Evolutionary conservation across 805 yeast genomes (phyloP), one percentile per base, ranked within the genome.

Genomic region (Alloascoidea hylecoeti): DNA sequence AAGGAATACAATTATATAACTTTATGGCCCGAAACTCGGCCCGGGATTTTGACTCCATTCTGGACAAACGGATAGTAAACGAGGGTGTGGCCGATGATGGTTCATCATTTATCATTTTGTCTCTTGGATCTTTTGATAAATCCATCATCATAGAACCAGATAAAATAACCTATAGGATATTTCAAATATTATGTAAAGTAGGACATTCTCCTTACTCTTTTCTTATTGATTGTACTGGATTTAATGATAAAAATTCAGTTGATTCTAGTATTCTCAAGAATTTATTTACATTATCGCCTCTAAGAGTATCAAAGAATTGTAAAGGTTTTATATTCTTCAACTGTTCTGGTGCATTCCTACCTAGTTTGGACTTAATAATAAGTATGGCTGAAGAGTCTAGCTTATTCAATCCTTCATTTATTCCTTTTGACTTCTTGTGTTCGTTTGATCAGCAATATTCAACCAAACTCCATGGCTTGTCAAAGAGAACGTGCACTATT

Each of bases 161-260:
- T 34, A 57, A 71, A 3, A 55, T 78, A 17, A 57, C 72, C 17
- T 84, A 70, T 54, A 66, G 78, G 42, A 46, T 76, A 4, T 66
- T 81, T 38, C 85, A 80, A 46, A 66, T 72, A 3, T 68, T 78
- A 14, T 69, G 78, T 38, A 79, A 77, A 49, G 64, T 82, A 17
- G 79, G 94, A 88, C 74, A 76, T 15, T 65, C 71, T 19, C 72
- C 72, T 40, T 82, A 68, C 51, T 70, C 73, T 42, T 42, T 76
- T 37, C 69, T 84, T 4, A 46, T 72, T 41, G 95, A 85, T 52
- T 74, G 82, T 45, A 80, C 94, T 0, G 77, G 75, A 9, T 75
- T 66, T 49, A 53, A 61, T 19, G 58, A 56, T 6, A 34, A 41
- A 2, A 45, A 47, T 6, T 32, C 51, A 2, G 43, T 56, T 18